Evolutionary conservation across 331 rosid species (phyloP), one percentile per base, ranked within the genome.

Genomic region (Erythrophleum ivorense): DNA sequence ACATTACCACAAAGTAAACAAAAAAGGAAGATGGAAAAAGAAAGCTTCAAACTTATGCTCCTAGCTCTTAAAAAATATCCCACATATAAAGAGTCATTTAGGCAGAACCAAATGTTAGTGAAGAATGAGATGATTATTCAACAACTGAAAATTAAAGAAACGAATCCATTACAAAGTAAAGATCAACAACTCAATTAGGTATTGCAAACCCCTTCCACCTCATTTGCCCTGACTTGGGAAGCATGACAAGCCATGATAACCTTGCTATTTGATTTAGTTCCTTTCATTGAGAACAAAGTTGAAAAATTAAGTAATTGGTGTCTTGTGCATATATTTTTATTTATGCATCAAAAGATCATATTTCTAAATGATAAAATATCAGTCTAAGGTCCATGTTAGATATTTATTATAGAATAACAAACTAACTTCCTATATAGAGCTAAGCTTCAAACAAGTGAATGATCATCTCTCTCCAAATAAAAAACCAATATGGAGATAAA

Each of bases 381-480:
- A 29, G n/a, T 36, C 75, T 59, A 58, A 77, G 76, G 50, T 78
- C 60, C 62, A 75, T 24, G 10, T 52, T 40, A 31, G 66, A 65
- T 65, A n/a, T 6, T 43, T 3, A n/a, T 66, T 12, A 24, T 18
- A 64, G 16, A 16, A 16, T 31, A 67, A 14, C 63, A 15, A 46
- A 21, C 50, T 65, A 82, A 70, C 52, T 70, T 82, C 48, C 71
- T 33, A 13, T 58, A 21, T 21, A 40, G 5, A 43, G 69, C 40
- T 73, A 7, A 6, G 48, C 21, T 57, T 46, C 54, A 36, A 82
- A 53, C 65, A 71, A 65, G 65, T 11, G 59, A 49, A 63, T 16
- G 34, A 65, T 63, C 9, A 57, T 66, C 66, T 60, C n/a, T 74
- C 49, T 68, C 59, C 36, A 75, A 55, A 82, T 33, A 76, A 77